These are phyloP conservation scores for Chlamydomonas sp. DNA, from an alignment of 139 green algal species.

Conservation along the genomic window DNA sequence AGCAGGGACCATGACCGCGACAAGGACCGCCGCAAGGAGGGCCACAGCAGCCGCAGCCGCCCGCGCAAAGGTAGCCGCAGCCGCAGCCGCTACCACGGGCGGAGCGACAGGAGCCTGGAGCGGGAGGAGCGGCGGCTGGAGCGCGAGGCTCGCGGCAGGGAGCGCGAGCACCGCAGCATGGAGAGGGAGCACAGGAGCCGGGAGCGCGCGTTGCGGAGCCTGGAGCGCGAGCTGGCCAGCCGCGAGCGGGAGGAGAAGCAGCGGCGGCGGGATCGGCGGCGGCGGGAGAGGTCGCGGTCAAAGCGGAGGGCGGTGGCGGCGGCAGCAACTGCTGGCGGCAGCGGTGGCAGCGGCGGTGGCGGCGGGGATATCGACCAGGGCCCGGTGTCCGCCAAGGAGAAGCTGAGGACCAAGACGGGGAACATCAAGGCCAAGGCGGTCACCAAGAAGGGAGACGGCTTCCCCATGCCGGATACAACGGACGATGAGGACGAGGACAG, in stretches of 20 bases:
- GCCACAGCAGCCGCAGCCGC: neutral
- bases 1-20: neutral
- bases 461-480: neutral
- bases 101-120: neutral
- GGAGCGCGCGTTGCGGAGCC: slow-evolving; percentile 18
- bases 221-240: slow-evolving; percentile 14
- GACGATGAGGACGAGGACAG: slow-evolving; percentile 1
- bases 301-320: too few species aligned
- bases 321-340: neutral
- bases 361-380: neutral
- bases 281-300: neutral
- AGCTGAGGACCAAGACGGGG: slow-evolving; percentile 23
- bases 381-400: slow-evolving; percentile 10
- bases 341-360: neutral
- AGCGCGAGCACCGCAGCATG: slow-evolving; percentile 9
- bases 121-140: neutral
- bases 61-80: neutral
- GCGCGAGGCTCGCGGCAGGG: neutral
- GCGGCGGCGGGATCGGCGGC: neutral
- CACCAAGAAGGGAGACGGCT: slow-evolving; percentile 14
- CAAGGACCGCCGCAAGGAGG: neutral
- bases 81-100: neutral
- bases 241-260: slow-evolving; percentile 20
- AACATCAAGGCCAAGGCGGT: slow-evolving; percentile 35
- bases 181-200: slow-evolving; percentile 21